phyloP scores from a whole-genome alignment of 306 rosid genomes.

The Castanopsis chinensis region DNA sequence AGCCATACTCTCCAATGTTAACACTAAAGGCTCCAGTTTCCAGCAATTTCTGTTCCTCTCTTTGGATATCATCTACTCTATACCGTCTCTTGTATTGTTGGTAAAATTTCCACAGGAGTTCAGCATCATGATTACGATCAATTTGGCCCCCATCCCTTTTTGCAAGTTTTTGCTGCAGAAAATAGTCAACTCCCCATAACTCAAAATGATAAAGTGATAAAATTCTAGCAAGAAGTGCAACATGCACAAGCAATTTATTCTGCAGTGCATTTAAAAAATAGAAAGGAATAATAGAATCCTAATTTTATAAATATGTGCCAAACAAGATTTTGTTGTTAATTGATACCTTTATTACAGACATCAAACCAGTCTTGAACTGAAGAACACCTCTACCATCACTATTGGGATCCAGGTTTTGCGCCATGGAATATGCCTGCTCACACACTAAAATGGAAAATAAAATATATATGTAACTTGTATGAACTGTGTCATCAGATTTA shows the following conservation, averaged over 20 bases:
- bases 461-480: neutral
- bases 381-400: conserved; percentile 92
- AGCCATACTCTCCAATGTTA: conserved; percentile 77
- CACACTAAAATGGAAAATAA: conserved; percentile 64
- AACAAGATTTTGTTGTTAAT: neutral
- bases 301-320: conserved; percentile 6
- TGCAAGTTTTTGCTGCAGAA: conserved; percentile 80
- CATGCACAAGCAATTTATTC: neutral
- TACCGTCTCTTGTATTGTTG: conserved; percentile 62
- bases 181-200: conserved; percentile 10
- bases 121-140: conserved; percentile 81
- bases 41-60: conserved; percentile 70
- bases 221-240: neutral
- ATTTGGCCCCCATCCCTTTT: conserved; percentile 72
- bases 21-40: conserved; percentile 85
- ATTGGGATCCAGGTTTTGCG: conserved; percentile 85
- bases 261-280: neutral
- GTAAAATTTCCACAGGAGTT: conserved; percentile 85
- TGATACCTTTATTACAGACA: conserved; percentile 89
- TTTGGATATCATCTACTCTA: conserved; percentile 77
- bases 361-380: conserved; percentile 93
- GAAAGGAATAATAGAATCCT: neutral
- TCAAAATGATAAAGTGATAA: neutral
- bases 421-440: conserved; percentile 95
- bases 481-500: neutral